A percentile compares a stretch with the other conserved stretches of the same genome.
Evolutionary conservation across 1,284 basidiomycete genomes (phyloP).

Genomic region (Phlebopus sp.): DNA sequence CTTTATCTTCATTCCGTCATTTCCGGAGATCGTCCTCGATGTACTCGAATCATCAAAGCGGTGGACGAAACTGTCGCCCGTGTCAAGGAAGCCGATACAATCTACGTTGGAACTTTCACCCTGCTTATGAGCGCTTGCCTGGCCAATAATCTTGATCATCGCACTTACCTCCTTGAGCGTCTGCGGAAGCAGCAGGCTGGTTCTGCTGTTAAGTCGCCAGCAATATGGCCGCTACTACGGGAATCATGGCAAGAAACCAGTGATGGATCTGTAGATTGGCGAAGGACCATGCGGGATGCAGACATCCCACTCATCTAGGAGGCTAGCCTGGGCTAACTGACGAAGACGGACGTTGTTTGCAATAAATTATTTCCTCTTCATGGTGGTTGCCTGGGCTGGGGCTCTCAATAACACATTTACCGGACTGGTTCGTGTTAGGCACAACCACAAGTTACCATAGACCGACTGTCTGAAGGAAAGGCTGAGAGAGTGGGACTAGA

Average conservation of each 20-base stretch:
- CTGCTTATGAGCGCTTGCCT: slow-evolving; percentile 71
- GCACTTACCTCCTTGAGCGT: slow-evolving; percentile 43
- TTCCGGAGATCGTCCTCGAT: slow-evolving; percentile 62
- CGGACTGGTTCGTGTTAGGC: too few relatives aligned
- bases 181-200: slow-evolving; percentile 63
- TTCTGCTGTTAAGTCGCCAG: slow-evolving; percentile 44
- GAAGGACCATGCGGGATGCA: slow-evolving; percentile 47
- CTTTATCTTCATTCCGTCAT: slow-evolving; percentile 72
- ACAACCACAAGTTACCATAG: too few relatives aligned
- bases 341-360: too few relatives aligned
- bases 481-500: too few relatives aligned
- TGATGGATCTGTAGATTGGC: slow-evolving; percentile 54
- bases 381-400: too few relatives aligned
- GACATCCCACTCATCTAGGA: slow-evolving; percentile 62
- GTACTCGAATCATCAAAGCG: slow-evolving; percentile 54
- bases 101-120: slow-evolving; percentile 62
- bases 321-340: too few relatives aligned
- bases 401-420: too few relatives aligned
- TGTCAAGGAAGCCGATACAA: slow-evolving; percentile 43
- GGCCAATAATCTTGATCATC: slow-evolving; percentile 48
- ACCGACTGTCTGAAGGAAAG: too few relatives aligned
- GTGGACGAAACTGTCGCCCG: slow-evolving; percentile 55
- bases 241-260: slow-evolving; percentile 50
- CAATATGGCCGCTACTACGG: too few relatives aligned
- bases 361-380: too few relatives aligned